Base-by-base conservation (phyloP, 2,329 filamentous ascomycete genomes). In the Colletotrichum sp. region DNA sequence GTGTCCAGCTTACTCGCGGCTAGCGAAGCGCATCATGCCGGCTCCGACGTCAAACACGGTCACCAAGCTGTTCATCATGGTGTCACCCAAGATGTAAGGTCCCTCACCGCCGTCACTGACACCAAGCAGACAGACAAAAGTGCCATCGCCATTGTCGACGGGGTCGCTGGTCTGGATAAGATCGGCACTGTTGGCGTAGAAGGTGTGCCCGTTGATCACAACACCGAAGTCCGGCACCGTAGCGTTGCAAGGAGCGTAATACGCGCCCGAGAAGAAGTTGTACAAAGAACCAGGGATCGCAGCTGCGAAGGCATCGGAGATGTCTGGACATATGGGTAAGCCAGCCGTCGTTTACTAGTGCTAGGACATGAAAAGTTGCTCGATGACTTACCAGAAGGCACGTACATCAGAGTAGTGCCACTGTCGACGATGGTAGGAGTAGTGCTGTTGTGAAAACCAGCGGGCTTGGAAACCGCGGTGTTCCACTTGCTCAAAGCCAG, bases 41-140 rank as follows among this genome's bases (percentile, higher is more conserved):
- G 79, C 76, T 1, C 80, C 81, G 0, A 83, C 77, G 44, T 83
- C 82, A 52, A 84, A 83, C 1, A 84, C 82, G 7, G 82, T 80
- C 10, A 83, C 79, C 0, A 84, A 77, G 52, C 80, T 81, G 9
- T 79, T 79, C 69, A 84, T 60, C 34, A 82, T 82, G 1, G 80
- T 79, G 6, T 81, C 79, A 0, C 82, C 82, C 30, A 84, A 75
- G 4, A 81, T 71, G 30, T 80, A 79, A 2, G 81, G 80, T 6
- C 73, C 76, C 3, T 59, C 66, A 16, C 79, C 76, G 24, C 70
- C 71, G 68, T 81, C 80, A 2, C 78, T 80, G 2, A 83, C 74
- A 3, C 82, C 82, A 7, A 83, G 71, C 1, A 78, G 78, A 65
- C 82, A 83, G 39, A 79, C 77, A 28, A 78, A 77, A 2, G 76